Conservation (phyloP, 768 basidiomycete genomes). For the Pleurotus citrinopileatus region DNA sequence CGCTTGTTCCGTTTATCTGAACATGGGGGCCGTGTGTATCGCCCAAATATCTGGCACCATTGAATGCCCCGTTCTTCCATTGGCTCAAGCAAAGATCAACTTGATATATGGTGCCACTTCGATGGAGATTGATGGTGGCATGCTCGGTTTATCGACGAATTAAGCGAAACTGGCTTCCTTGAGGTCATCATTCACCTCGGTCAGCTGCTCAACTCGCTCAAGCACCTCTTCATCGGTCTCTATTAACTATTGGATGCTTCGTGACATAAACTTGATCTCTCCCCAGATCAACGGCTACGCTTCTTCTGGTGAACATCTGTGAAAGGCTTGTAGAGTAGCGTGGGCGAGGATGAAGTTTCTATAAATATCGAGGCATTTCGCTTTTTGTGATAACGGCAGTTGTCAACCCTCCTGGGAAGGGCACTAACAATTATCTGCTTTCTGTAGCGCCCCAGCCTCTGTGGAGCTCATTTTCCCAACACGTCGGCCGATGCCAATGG, state of each 20-base stretch:
- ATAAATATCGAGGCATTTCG: background rate
- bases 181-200: background rate
- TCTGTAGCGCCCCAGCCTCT: no score
- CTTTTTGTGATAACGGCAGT: conserved; percentile 3
- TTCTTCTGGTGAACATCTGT: background rate
- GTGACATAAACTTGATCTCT: no score
- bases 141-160: background rate
- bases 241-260: no score
- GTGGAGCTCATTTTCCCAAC: background rate
- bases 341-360: background rate
- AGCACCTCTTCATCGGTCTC: background rate
- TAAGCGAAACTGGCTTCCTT: background rate
- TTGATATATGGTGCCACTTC: background rate
- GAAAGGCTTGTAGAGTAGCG: background rate
- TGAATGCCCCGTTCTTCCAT: no score
- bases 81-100: background rate
- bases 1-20: background rate
- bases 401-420: background rate
- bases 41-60: background rate
- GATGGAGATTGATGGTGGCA: background rate
- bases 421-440: background rate
- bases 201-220: background rate
- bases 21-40: conserved; percentile 1
- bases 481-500: background rate
- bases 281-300: no score